Percentiles rank a stretch among this genome's conserved stretches.
Evolutionary conservation across 2,329 filamentous ascomycete species (phyloP).

Genomic region (Neofusicoccum ribis): DNA sequence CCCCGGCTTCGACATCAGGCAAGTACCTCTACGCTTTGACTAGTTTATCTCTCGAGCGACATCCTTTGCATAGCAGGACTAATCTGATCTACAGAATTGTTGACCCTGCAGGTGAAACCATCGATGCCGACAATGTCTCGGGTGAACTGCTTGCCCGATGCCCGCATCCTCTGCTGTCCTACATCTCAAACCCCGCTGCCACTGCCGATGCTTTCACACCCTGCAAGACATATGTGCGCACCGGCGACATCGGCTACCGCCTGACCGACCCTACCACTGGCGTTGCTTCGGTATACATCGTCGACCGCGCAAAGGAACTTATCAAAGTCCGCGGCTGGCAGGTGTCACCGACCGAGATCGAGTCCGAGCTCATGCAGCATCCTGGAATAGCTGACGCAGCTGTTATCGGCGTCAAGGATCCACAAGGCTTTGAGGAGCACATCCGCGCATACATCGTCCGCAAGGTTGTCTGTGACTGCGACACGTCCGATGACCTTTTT

Average conservation of each 20-base stretch:
- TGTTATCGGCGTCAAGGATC: conserved; percentile 38
- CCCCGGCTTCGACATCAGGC: conserved; percentile 16
- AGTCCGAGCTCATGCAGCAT: conserved; percentile 47
- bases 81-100: background rate
- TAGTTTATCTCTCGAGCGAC: too few species aligned
- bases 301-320: conserved; percentile 45
- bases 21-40: background rate
- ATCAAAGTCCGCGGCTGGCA: conserved; percentile 53
- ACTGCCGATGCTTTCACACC: conserved; percentile 23
- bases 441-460: conserved; percentile 38
- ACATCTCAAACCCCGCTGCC: conserved; percentile 18
- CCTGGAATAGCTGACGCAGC: conserved; percentile 41
- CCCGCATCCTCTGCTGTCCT: conserved; percentile 13
- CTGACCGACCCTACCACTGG: background rate
- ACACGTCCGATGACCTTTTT: background rate
- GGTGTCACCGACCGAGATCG: conserved; percentile 52
- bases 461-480: conserved; percentile 21
- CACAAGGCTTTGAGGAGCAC: conserved; percentile 30
- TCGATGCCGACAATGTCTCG: background rate
- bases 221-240: conserved; percentile 22
- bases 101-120: background rate
- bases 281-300: conserved; percentile 30
- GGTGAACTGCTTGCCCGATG: background rate
- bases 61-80: too few species aligned
- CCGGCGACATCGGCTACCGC: conserved; percentile 21